Percentiles rank a stretch among this genome's conserved stretches.
Evolutionary conservation across 306 rosid species (phyloP).

Genomic region (Gillenia trifoliata): DNA sequence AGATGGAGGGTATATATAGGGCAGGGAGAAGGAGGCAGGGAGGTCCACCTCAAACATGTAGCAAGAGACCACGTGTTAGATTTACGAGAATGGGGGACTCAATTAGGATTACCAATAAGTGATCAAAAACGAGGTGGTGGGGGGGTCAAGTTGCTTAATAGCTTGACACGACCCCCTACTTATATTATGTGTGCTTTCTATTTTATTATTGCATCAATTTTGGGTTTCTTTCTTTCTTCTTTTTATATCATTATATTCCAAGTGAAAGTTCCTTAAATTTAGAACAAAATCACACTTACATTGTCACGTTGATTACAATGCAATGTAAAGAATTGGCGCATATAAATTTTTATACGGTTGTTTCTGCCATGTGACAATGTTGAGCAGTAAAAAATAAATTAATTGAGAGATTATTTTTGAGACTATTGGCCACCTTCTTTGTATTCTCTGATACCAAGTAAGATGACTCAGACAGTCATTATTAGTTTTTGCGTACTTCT

Average conservation of each 20-base stretch:
- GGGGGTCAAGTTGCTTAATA: slow-evolving; percentile 18
- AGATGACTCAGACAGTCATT: too few relatives aligned
- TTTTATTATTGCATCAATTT: neutral
- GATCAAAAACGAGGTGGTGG: slow-evolving; percentile 45
- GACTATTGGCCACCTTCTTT: too few relatives aligned
- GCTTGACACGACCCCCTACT: slow-evolving; percentile 42
- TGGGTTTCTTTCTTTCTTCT: neutral
- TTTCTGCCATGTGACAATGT: too few relatives aligned
- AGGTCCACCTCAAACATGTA: slow-evolving; percentile 38
- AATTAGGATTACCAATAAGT: slow-evolving; percentile 35
- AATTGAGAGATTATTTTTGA: too few relatives aligned
- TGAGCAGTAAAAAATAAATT: fast-evolving
- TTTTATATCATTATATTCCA: neutral
- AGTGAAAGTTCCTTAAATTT: slow-evolving; percentile 28
- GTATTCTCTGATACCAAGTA: too few relatives aligned
- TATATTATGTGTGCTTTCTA: neutral
- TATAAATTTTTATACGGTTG: too few relatives aligned
- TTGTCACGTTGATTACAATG: neutral
- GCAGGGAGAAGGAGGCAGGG: slow-evolving; percentile 14
- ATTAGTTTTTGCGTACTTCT: too few relatives aligned
- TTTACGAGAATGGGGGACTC: slow-evolving; percentile 30
- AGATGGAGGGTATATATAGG: slow-evolving; percentile 42
- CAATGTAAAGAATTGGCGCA: neutral
- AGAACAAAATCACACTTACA: slow-evolving; percentile 13
- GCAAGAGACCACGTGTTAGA: slow-evolving; percentile 74